Base-by-base conservation (phyloP, 352 stramenopile genomes). In the Phytophthora boehmeriae region DNA sequence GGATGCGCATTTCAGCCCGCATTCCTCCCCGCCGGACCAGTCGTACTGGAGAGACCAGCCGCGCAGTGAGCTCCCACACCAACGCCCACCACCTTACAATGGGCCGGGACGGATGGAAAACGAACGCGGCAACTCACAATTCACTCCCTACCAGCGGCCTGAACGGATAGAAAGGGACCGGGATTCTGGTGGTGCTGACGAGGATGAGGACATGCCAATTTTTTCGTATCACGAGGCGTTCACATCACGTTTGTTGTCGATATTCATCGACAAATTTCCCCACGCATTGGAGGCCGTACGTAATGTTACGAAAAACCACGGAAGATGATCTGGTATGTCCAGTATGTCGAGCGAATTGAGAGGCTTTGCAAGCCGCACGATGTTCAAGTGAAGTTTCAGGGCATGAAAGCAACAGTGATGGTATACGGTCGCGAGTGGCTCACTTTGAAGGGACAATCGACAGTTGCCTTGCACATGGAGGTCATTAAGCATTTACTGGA, bases 311-410 rank as follows among this genome's bases (percentile, higher is more conserved):
- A 91, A 84, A 52, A 91, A 89, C 66, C 78, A 13, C 74, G 83
- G 3, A 93, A 90, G 44, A 76, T 90, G 63, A 79, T 74, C 19
- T 93, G 80, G 46, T 93, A 90, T 41, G 52, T 91, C 0, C 78
- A 89, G 36, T 89, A 90, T 34, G 64, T 74, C 11, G 56, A 88
- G 53, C 71, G 80, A 5, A 80, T 85, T 19, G 62, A 86, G 43
- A 50, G 73, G 0, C 48, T 78, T 6, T 84, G 69, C 20, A 66
- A 78, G 20, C 36, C 43, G 2, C 59, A 74, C 13, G 52, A 74
- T 5, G 60, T 86, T 9, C 77, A 78, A 35, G 58, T 93, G 8
- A 73, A 66, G 14, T 68, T 89, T 27, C 45, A 73, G 6, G 57
- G 75, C 2, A 63, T 65, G 22, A 73, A 72, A 49, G 80, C 68